phyloP scores from a whole-genome alignment of 805 yeast species.

The Candida saitoana region DNA sequence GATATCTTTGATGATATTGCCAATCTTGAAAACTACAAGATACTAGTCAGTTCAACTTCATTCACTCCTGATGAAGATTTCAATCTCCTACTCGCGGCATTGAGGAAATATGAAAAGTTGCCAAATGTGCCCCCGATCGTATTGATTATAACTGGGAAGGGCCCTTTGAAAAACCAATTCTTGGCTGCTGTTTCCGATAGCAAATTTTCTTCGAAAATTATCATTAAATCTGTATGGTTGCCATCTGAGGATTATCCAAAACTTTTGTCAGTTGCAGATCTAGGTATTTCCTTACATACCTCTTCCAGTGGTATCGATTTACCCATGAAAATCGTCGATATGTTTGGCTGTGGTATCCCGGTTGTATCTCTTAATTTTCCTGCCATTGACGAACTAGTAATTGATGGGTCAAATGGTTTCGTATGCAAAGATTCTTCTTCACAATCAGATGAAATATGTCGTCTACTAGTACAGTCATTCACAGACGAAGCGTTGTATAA shows the following conservation, averaged over 20 bases:
- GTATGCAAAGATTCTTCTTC: slow-evolving; percentile 23
- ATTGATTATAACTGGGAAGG: slow-evolving; percentile 94
- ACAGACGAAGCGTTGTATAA: slow-evolving; percentile 28
- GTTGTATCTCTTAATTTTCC: slow-evolving; percentile 75
- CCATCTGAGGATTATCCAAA: slow-evolving; percentile 73
- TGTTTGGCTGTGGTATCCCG: slow-evolving; percentile 95
- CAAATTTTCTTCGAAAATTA: slow-evolving; percentile 43
- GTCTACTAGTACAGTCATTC: slow-evolving; percentile 23
- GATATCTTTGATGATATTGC: slow-evolving; percentile 24
- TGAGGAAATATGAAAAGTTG: slow-evolving; percentile 51
- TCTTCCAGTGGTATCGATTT: slow-evolving; percentile 92
- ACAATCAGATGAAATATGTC: slow-evolving; percentile 21
- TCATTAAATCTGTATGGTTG: slow-evolving; percentile 71
- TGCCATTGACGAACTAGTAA: slow-evolving; percentile 75
- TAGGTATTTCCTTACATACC: slow-evolving; percentile 85
- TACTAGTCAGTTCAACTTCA: slow-evolving; percentile 85
- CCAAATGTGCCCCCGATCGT: slow-evolving; percentile 45
- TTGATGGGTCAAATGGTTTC: slow-evolving; percentile 66
- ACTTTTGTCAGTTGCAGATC: slow-evolving; percentile 70
- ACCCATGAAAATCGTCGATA: slow-evolving; percentile 96
- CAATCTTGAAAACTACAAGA: slow-evolving; percentile 41
- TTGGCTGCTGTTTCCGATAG: slow-evolving; percentile 42
- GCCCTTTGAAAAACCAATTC: slow-evolving; percentile 67
- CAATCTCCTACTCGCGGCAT: slow-evolving; percentile 60
- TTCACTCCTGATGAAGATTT: slow-evolving; percentile 96